phyloP scores from a whole-genome alignment of 768 basidiomycete species.

The Leucogyrophana mollusca region DNA sequence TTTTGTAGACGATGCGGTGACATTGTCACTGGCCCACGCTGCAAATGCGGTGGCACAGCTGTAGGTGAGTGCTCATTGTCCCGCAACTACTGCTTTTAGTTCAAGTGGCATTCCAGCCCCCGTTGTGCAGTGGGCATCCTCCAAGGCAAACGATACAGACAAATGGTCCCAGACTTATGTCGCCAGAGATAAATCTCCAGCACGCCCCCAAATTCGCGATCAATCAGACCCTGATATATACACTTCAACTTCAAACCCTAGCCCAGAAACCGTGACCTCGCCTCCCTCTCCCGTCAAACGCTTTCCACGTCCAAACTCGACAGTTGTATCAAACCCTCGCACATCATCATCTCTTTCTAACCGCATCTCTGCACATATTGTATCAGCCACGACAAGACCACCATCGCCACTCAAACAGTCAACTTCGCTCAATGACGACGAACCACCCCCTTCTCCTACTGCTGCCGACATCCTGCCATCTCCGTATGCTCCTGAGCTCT shows the following conservation, averaged over 20 bases:
- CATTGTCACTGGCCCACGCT: slow-evolving; percentile 68
- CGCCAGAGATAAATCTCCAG: slow-evolving; percentile 50
- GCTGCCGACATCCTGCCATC: slow-evolving; percentile 61
- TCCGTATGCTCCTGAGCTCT: slow-evolving; percentile 57
- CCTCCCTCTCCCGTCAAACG: slow-evolving; percentile 33
- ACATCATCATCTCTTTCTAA: slow-evolving; percentile 35
- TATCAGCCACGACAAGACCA: slow-evolving; percentile 51
- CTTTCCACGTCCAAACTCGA: slow-evolving; percentile 48
- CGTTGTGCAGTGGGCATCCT: slow-evolving; percentile 58
- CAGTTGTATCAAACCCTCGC: slow-evolving; percentile 24
- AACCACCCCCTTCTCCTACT: slow-evolving; percentile 30
- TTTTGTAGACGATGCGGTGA: slow-evolving; percentile 87
- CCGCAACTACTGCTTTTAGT: slow-evolving; percentile 10
- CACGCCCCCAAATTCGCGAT: slow-evolving; percentile 26
- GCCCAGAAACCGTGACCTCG: slow-evolving; percentile 14
- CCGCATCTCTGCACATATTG: slow-evolving; percentile 59
- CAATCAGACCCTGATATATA: slow-evolving; percentile 7
- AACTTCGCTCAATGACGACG: slow-evolving; percentile 15
- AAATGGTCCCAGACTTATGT: slow-evolving; percentile 83
- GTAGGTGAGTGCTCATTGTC: slow-evolving; percentile 57
- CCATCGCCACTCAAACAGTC: slow-evolving; percentile 55
- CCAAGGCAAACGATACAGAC: slow-evolving; percentile 49
- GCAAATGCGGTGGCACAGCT: slow-evolving; percentile 76
- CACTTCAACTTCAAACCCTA: slow-evolving; percentile 1
- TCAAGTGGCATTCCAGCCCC: slow-evolving; percentile 47